Conservation (phyloP, 1,284 basidiomycete species). For the Ustilago cynodontis region DNA sequence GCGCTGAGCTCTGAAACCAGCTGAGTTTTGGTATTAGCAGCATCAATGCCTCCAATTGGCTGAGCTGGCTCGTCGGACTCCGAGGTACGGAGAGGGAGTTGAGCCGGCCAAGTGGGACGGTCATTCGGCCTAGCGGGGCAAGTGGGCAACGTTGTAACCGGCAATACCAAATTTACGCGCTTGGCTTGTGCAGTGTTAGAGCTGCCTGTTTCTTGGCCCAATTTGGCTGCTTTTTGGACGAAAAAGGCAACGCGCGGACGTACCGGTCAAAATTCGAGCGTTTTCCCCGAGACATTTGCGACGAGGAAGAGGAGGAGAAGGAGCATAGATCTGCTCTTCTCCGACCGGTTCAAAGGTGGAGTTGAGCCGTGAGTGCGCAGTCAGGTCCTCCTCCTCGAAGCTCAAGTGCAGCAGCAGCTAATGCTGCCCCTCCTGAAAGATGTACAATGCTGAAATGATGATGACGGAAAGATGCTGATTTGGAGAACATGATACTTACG, state of each 20-base stretch:
- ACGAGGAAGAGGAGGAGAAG: background rate
- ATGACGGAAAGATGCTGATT: conserved; percentile 7
- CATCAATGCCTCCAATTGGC: background rate
- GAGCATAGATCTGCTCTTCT: conserved; percentile 3
- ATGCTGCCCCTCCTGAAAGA: background rate
- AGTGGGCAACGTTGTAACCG: background rate
- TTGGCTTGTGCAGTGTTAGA: conserved; percentile 7
- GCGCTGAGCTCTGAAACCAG: background rate
- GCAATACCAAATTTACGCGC: conserved; percentile 1
- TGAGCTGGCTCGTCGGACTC: background rate
- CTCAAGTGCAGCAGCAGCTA: conserved; percentile 3
- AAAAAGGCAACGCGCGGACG: conserved; percentile 11
- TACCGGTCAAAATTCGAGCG: conserved; percentile 22
- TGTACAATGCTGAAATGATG: background rate
- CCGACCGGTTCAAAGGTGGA: conserved; percentile 6
- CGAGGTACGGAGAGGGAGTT: background rate
- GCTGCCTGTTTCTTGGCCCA: background rate
- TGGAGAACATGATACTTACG: conserved; percentile 58
- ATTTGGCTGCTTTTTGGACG: background rate
- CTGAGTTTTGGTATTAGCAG: background rate
- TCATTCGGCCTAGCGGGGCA: background rate
- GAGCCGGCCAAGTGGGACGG: background rate
- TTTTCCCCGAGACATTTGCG: conserved; percentile 16
- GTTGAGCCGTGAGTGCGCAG: background rate
- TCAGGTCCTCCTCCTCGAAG: background rate